Conservation (phyloP, 1,284 basidiomycete species). For the Rhizoctonia solani region DNA sequence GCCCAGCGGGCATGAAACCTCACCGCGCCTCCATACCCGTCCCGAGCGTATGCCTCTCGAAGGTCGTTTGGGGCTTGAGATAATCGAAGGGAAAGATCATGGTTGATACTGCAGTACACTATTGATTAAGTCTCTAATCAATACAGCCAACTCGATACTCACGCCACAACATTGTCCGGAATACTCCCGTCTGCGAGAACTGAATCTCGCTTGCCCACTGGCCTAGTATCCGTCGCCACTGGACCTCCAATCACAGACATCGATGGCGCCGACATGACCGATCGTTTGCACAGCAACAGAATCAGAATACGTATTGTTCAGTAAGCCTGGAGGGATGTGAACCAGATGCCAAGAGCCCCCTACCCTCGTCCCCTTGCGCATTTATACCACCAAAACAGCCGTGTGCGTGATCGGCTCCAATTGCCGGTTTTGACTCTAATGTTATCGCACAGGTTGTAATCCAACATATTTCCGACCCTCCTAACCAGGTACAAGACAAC, state of each 20-base stretch:
- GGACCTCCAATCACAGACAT: conserved; percentile 19
- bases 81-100: conserved; percentile 25
- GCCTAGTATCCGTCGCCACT: neutral
- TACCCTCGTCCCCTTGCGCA: too few species aligned
- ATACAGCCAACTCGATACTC: neutral
- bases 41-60: conserved; percentile 17
- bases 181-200: conserved; percentile 21
- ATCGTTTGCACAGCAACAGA: neutral
- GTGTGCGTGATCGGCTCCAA: neutral
- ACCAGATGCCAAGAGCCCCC: neutral
- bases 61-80: conserved; percentile 22
- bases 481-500: conserved; percentile 16
- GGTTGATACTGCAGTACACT: conserved; percentile 19
- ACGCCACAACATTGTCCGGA: conserved; percentile 23
- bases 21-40: conserved; percentile 27
- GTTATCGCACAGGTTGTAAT: conserved; percentile 25
- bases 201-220: conserved; percentile 5
- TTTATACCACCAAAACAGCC: neutral
- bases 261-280: conserved; percentile 21
- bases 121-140: neutral
- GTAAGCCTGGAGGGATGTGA: neutral
- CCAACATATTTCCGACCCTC: neutral
- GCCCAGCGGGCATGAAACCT: conserved; percentile 20
- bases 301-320: neutral
- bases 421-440: neutral